A percentile compares a stretch with the other conserved stretches of the same genome.
Evolutionary conservation across 1,284 basidiomycete species (phyloP).

Genomic region (Rhodofomes roseus): DNA sequence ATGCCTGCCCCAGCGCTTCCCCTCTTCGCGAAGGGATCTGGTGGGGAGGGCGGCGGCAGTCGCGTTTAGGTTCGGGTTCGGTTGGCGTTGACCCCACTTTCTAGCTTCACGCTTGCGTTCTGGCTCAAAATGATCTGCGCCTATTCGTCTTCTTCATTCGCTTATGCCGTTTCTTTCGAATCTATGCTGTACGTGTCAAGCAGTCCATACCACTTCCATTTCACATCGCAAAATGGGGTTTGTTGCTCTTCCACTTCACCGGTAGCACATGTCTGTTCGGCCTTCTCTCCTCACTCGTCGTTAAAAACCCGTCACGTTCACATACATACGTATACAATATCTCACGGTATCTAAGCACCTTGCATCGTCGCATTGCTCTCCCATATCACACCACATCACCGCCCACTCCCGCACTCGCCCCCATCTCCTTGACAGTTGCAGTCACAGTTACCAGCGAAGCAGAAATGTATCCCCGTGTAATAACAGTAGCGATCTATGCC

Average conservation of each 20-base stretch:
- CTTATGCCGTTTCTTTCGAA: not conserved
- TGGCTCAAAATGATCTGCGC: not conserved
- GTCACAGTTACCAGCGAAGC: not conserved
- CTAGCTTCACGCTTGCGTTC: not conserved
- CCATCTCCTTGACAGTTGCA: not conserved
- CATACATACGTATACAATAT: not conserved
- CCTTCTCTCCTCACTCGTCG: not conserved
- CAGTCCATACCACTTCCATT: not conserved
- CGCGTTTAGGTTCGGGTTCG: not conserved
- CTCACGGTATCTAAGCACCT: not conserved
- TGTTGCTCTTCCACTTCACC: not conserved
- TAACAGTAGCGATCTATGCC: not conserved
- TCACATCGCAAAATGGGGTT: not conserved
- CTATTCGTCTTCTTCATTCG: not conserved
- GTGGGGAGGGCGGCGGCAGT: not conserved
- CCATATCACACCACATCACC: not conserved
- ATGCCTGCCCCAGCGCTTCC: not conserved
- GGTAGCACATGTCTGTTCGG: not conserved
- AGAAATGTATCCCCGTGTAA: not conserved
- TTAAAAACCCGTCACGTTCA: not conserved
- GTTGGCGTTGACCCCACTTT: not conserved
- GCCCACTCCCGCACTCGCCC: not conserved
- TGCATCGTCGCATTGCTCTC: constrained; percentile 1
- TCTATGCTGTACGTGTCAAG: not conserved
- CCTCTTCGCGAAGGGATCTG: not conserved